A percentile compares a stretch with the other conserved stretches of the same genome.
Conservation (phyloP, 1,284 basidiomycete species). For the Ganoderma lingzhi region DNA sequence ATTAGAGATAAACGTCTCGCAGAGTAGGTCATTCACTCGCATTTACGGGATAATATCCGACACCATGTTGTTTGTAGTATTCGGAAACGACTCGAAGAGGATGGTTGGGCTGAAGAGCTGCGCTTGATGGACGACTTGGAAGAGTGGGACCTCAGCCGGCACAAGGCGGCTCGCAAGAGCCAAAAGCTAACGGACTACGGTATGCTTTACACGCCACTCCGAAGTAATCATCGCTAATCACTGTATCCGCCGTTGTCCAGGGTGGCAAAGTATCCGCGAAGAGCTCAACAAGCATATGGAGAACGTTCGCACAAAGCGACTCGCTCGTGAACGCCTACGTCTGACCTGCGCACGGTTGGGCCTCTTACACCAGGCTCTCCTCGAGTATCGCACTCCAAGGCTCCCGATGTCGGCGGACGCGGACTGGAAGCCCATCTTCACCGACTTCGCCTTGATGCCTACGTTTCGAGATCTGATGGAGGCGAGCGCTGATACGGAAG, state of each 20-base stretch:
- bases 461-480: neutral
- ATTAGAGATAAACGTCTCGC: constrained; percentile 9
- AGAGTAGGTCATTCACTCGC: neutral
- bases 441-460: constrained; percentile 7
- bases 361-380: neutral
- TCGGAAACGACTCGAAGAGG: constrained; percentile 3
- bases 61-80: neutral
- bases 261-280: constrained; percentile 8
- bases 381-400: neutral
- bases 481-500: neutral
- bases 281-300: neutral
- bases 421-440: constrained; percentile 11
- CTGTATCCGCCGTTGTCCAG: neutral
- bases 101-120: constrained; percentile 16
- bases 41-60: too few relatives aligned
- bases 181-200: constrained; percentile 14
- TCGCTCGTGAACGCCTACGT: constrained; percentile 2
- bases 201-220: neutral
- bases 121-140: neutral
- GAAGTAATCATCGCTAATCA: neutral
- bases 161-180: constrained; percentile 3
- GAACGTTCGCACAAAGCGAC: neutral
- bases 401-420: neutral
- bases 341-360: neutral
- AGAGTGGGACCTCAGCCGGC: neutral